Evolutionary conservation across 2,329 filamentous ascomycete genomes (phyloP).

Genomic region (Aphanoascus verrucosus): DNA sequence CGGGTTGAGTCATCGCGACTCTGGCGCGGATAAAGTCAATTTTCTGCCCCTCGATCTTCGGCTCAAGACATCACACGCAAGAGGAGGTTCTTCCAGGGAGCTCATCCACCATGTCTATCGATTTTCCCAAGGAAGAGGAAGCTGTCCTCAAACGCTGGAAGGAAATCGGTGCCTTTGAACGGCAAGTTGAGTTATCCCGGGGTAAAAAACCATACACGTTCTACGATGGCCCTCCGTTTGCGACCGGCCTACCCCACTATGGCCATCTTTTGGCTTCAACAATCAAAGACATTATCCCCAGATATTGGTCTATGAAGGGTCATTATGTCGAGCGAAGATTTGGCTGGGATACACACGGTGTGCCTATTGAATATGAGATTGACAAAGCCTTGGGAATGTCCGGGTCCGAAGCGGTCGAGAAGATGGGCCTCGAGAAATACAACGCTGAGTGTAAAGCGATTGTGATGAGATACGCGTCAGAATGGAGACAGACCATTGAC

Average conservation of each 20-base stretch:
- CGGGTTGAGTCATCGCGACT: constrained; percentile 9
- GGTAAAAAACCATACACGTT: constrained; percentile 82
- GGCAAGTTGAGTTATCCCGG: constrained; percentile 75
- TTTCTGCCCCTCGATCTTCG: constrained; percentile 7
- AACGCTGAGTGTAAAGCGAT: constrained; percentile 86
- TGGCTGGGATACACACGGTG: constrained; percentile 89
- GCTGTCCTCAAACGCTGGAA: constrained; percentile 74
- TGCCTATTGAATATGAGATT: constrained; percentile 94
- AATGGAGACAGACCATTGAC: constrained; percentile 84
- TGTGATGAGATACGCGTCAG: constrained; percentile 78
- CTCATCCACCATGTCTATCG: constrained; percentile 59
- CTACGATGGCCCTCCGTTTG: constrained; percentile 78
- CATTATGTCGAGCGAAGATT: constrained; percentile 85
- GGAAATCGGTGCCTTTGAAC: constrained; percentile 82
- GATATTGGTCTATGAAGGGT: constrained; percentile 97
- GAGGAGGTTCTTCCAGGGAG: background rate
- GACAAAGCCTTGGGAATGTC: constrained; percentile 91
- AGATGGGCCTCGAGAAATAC: constrained; percentile 79
- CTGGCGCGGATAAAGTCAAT: background rate
- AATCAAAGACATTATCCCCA: constrained; percentile 92
- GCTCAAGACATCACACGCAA: background rate
- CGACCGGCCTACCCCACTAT: constrained; percentile 59
- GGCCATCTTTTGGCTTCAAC: constrained; percentile 79
- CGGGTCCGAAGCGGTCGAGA: constrained; percentile 72
- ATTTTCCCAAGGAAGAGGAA: constrained; percentile 89